Evolutionary conservation across 495 filamentous ascomycete species (phyloP).

Genomic region (Xylaria flabelliformis): DNA sequence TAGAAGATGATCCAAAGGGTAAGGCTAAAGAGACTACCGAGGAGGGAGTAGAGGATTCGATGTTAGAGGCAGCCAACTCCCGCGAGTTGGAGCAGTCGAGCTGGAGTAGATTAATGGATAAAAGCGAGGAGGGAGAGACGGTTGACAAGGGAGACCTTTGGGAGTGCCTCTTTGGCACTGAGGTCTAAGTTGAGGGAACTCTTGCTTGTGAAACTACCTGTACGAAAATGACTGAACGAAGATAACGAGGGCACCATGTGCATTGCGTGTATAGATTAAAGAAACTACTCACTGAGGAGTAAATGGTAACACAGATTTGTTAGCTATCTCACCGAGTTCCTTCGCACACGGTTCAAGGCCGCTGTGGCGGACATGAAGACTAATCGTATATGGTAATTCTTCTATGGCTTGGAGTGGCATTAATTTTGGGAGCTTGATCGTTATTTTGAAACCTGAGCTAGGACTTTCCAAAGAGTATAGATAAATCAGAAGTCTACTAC

Average conservation of each 20-base stretch:
- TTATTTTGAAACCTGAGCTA: no score
- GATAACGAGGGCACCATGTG: not conserved
- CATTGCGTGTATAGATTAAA: not conserved
- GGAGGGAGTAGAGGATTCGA: conserved; percentile 27
- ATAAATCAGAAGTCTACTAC: no score
- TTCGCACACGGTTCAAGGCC: no score
- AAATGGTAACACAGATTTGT: not conserved
- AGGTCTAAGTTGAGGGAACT: conserved; percentile 16
- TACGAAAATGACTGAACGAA: conserved; percentile 15
- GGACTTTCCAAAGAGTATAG: no score
- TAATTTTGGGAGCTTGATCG: no score
- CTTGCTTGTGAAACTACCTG: not conserved
- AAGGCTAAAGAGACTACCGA: conserved; percentile 44
- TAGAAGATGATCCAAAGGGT: conserved; percentile 43
- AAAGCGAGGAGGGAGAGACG: conserved; percentile 74
- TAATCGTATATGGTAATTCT: not conserved
- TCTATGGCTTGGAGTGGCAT: not conserved
- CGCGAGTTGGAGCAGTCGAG: conserved; percentile 76
- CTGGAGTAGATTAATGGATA: conserved; percentile 69
- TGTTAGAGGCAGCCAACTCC: conserved; percentile 69
- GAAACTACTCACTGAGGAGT: not conserved
- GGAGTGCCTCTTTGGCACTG: conserved; percentile 81
- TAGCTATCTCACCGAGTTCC: not conserved
- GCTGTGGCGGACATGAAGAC: not conserved
- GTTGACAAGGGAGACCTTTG: conserved; percentile 84